phyloP scores from a whole-genome alignment of 495 filamentous ascomycete genomes.

The Tricharina praecox region DNA sequence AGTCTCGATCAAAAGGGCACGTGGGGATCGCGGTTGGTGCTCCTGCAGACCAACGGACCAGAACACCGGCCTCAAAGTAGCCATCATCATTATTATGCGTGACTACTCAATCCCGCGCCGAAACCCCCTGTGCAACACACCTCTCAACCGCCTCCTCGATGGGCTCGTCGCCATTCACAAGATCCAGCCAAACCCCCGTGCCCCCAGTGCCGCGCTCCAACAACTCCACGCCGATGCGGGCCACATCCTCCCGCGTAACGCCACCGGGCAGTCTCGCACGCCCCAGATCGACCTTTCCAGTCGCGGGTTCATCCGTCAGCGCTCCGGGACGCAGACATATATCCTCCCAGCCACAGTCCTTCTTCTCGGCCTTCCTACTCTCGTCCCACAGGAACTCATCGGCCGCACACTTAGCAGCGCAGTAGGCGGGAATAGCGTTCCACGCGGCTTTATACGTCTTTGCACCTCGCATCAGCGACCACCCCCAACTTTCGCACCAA shows the following conservation, averaged over 20 bases:
- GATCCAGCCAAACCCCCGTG: constrained; percentile 44
- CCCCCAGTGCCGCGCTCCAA: constrained; percentile 38
- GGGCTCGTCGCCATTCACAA: constrained; percentile 41
- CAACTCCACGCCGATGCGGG: constrained; percentile 46
- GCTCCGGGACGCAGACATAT: constrained; percentile 53
- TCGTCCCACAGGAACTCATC: constrained; percentile 49
- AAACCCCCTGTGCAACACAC: constrained; percentile 43
- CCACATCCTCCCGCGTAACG: constrained; percentile 52
- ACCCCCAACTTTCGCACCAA: too few relatives aligned
- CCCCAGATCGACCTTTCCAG: constrained; percentile 47
- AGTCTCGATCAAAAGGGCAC: too few relatives aligned
- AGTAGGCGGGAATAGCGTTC: constrained; percentile 41
- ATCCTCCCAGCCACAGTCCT: constrained; percentile 40
- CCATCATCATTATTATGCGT: too few relatives aligned
- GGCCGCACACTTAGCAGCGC: constrained; percentile 55
- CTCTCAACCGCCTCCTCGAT: constrained; percentile 47
- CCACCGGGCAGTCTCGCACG: constrained; percentile 38
- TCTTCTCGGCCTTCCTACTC: constrained; percentile 28
- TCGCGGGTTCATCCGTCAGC: constrained; percentile 42
- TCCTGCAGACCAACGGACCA: too few relatives aligned
- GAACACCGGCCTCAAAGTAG: too few relatives aligned
- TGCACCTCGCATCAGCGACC: too few relatives aligned
- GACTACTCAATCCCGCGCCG: constrained; percentile 46
- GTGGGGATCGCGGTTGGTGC: too few relatives aligned
- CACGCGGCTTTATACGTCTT: constrained; percentile 34